A percentile compares a stretch with the other conserved stretches of the same genome.
These are phyloP conservation scores for Aspergillus nanangensis DNA, from an alignment of 495 filamentous ascomycete genomes.

Conservation along the genomic window DNA sequence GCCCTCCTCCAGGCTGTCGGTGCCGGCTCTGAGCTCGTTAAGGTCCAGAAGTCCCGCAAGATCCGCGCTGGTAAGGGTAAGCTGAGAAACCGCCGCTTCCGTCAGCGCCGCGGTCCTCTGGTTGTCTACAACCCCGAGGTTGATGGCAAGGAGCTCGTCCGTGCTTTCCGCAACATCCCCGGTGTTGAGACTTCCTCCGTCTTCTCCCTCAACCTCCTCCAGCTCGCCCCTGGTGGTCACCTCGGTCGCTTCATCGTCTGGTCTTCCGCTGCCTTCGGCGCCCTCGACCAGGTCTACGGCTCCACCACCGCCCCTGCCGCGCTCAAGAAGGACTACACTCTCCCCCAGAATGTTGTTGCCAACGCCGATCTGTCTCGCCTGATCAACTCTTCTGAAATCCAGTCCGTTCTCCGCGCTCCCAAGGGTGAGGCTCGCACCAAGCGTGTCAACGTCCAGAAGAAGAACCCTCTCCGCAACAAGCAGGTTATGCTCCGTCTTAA, in stretches of 20 bases:
- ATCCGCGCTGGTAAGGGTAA: slow-evolving; percentile 97
- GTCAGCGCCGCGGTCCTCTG: slow-evolving; percentile 94
- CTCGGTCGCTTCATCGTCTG: slow-evolving; percentile 98
- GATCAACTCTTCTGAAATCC: slow-evolving; percentile 98
- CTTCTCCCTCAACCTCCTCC: slow-evolving; percentile 94
- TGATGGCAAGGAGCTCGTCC: slow-evolving; percentile 86
- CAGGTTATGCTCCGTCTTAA: slow-evolving; percentile 96
- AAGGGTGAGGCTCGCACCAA: slow-evolving; percentile 88
- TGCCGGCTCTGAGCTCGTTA: slow-evolving; percentile 83
- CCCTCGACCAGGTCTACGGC: slow-evolving; percentile 94
- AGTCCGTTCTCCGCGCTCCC: slow-evolving; percentile 83
- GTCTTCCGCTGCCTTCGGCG: slow-evolving; percentile 94
- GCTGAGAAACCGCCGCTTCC: slow-evolving; percentile 87
- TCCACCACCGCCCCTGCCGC: slow-evolving; percentile 75
- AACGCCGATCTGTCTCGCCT: slow-evolving; percentile 93
- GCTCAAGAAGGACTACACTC: slow-evolving; percentile 97
- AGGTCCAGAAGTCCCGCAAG: slow-evolving; percentile 92
- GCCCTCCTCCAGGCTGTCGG: slow-evolving; percentile 83
- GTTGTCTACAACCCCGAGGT: slow-evolving; percentile 92
- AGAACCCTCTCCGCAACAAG: slow-evolving; percentile 98
- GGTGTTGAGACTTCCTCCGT: slow-evolving; percentile 97
- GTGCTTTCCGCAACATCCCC: slow-evolving; percentile 95
- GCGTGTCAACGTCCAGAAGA: slow-evolving; percentile 91
- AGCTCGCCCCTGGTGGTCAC: slow-evolving; percentile 97
- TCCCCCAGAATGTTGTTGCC: slow-evolving; percentile 80